Conservation (phyloP, 768 basidiomycete species). For the Auricularia cornea region DNA sequence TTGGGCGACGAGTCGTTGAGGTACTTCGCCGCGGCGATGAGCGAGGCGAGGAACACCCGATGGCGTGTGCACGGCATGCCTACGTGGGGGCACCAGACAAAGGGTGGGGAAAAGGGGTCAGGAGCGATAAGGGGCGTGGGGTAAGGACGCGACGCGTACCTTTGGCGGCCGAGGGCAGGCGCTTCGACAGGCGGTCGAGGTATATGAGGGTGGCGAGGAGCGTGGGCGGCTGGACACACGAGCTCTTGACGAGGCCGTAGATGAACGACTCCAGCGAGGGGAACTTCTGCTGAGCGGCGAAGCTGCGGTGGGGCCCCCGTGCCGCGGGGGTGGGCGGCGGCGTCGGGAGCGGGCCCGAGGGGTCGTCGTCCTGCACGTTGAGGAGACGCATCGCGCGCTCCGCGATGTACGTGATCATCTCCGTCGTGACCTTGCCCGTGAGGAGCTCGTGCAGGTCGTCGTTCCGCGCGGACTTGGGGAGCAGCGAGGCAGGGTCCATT, state of each 20-base stretch:
- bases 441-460: constrained; percentile 74
- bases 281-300: constrained; percentile 24
- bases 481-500: constrained; percentile 62
- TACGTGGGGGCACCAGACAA: constrained; percentile 11
- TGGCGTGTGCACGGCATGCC: constrained; percentile 89
- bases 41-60: constrained; percentile 89
- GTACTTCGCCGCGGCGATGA: constrained; percentile 95
- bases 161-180: constrained; percentile 76
- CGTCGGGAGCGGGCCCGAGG: constrained; percentile 39
- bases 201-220: constrained; percentile 87
- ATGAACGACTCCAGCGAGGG: constrained; percentile 82
- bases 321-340: constrained; percentile 46
- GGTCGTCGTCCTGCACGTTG: constrained; percentile 43
- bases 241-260: constrained; percentile 62
- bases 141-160: constrained; percentile 40
- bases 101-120: constrained; percentile 2
- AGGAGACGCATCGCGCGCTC: constrained; percentile 71
- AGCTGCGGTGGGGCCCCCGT: constrained; percentile 11
- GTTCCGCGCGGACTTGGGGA: constrained; percentile 69
- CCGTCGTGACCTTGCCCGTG: constrained; percentile 63
- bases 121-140: not conserved
- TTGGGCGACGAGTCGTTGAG: constrained; percentile 94
- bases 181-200: constrained; percentile 75
- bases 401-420: constrained; percentile 84
- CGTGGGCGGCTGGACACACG: constrained; percentile 86